Conservation (phyloP, 805 yeast species). For the Suhomyces canberraensis region DNA sequence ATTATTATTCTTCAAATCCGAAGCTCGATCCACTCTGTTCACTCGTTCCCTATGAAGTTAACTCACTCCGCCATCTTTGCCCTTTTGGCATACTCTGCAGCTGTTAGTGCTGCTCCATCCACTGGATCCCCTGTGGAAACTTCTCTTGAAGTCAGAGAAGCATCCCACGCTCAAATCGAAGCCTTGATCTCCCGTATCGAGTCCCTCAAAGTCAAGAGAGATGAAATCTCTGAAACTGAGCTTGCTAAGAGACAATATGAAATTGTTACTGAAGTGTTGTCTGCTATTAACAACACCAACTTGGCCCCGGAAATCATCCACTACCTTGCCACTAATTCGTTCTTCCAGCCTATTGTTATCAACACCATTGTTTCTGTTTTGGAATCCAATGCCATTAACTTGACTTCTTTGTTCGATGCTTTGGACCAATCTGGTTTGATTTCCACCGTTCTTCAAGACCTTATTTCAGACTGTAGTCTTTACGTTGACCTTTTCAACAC, state of each 20-base stretch:
- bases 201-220: constrained; percentile 27
- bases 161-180: constrained; percentile 14
- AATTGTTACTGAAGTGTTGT: constrained; percentile 39
- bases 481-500: constrained; percentile 32
- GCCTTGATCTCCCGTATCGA: constrained; percentile 24
- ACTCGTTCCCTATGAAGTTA: constrained; percentile 25
- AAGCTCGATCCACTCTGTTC: constrained; percentile 1
- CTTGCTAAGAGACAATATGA: constrained; percentile 35
- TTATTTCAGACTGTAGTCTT: constrained; percentile 37
- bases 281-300: constrained; percentile 33
- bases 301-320: constrained; percentile 35
- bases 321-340: constrained; percentile 26
- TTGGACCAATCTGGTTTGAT: constrained; percentile 38
- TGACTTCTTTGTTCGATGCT: constrained; percentile 30
- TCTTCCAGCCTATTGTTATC: constrained; percentile 27
- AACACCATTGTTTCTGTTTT: constrained; percentile 26
- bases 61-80: constrained; percentile 29
- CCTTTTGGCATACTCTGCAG: constrained; percentile 22
- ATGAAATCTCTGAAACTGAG: constrained; percentile 16
- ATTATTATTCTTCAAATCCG: too few relatives aligned
- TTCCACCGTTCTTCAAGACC: constrained; percentile 30
- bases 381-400: constrained; percentile 31
- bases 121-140: constrained; percentile 8
- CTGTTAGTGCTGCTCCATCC: constrained; percentile 37
- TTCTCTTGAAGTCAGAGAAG: constrained; percentile 9